Percentiles rank a stretch among this genome's conserved stretches.
Conservation (phyloP, 768 basidiomycete genomes). For the Mycena maculata region DNA sequence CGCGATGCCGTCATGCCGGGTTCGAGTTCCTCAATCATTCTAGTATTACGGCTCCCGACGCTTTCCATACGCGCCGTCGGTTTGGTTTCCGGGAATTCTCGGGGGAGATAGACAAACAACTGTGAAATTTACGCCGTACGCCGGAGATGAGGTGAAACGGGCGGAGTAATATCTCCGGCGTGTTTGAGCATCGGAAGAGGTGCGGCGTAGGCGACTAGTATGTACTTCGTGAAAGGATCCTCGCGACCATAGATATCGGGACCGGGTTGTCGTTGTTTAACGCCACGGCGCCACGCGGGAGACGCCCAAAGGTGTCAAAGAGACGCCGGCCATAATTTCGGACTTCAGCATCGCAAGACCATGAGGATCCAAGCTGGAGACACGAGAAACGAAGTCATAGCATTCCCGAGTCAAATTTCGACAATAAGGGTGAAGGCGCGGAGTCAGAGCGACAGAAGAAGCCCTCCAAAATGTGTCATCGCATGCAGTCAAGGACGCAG, state of each 20-base stretch:
- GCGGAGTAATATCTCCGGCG: slow-evolving; percentile 13
- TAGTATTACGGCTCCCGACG: not conserved
- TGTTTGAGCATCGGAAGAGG: not conserved
- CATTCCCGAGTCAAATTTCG: slow-evolving; percentile 19
- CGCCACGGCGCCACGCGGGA: slow-evolving; percentile 10
- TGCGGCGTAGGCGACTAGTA: not conserved
- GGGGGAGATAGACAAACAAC: not conserved
- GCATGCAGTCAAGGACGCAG: not conserved
- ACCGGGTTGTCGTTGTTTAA: slow-evolving; percentile 6
- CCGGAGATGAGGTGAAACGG: slow-evolving; percentile 10
- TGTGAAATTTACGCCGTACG: not conserved
- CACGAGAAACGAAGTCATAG: slow-evolving; percentile 3
- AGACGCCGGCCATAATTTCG: slow-evolving; percentile 7
- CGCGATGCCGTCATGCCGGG: slow-evolving; percentile 24
- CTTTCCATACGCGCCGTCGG: slow-evolving; percentile 9
- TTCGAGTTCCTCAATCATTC: not conserved
- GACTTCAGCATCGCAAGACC: not conserved
- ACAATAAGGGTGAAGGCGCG: not conserved
- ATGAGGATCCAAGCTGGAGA: slow-evolving; percentile 16
- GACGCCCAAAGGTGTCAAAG: slow-evolving; percentile 5
- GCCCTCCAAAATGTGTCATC: not conserved
- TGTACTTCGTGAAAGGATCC: not conserved
- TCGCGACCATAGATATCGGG: not conserved
- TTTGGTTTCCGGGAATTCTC: not conserved
- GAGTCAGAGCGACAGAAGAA: slow-evolving; percentile 15